Percentiles rank a stretch among this genome's conserved stretches.
phyloP scores from a whole-genome alignment of 371 early-diverging fungal species.

The Apophysomyces sp. region DNA sequence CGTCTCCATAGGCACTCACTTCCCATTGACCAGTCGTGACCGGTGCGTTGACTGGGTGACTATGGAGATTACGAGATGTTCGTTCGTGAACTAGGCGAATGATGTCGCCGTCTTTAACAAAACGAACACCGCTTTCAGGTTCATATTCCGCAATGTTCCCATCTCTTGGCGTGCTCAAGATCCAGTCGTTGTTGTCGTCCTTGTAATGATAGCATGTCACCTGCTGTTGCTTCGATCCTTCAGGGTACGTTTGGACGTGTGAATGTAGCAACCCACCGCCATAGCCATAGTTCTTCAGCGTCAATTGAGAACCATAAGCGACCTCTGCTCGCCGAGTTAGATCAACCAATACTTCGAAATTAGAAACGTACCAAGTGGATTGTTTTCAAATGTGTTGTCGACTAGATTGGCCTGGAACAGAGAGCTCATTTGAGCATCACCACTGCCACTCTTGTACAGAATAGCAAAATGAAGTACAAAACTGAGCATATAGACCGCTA shows the following conservation, averaged over 20 bases:
- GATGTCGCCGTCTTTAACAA: slow-evolving; percentile 79
- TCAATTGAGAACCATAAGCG: slow-evolving; percentile 92
- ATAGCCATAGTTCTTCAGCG: slow-evolving; percentile 84
- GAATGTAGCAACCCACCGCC: slow-evolving; percentile 99
- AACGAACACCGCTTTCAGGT: slow-evolving; percentile 48
- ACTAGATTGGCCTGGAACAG: slow-evolving; percentile 95
- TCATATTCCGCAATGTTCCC: slow-evolving; percentile 25
- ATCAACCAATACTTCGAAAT: background rate
- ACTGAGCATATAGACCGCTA: slow-evolving; percentile 83
- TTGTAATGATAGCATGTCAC: slow-evolving; percentile 98
- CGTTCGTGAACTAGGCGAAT: slow-evolving; percentile 79
- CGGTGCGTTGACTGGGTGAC: slow-evolving; percentile 83
- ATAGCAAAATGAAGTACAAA: slow-evolving; percentile 95
- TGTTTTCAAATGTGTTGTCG: slow-evolving; percentile 78
- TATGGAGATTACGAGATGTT: slow-evolving; percentile 84
- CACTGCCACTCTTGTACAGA: slow-evolving; percentile 86
- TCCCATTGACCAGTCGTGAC: slow-evolving; percentile 83
- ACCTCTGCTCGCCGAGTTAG: slow-evolving; percentile 59
- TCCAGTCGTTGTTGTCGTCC: slow-evolving; percentile 94
- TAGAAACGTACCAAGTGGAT: slow-evolving; percentile 74
- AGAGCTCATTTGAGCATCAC: slow-evolving; percentile 98
- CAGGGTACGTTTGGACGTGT: slow-evolving; percentile 93
- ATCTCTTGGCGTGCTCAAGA: slow-evolving; percentile 50
- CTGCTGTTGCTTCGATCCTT: slow-evolving; percentile 95
- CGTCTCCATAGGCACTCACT: slow-evolving; percentile 85